Evolutionary conservation across 108 stramenopile genomes (phyloP), one percentile per base, ranked within the genome.

Genomic region (Hondaea fermentalgiana): DNA sequence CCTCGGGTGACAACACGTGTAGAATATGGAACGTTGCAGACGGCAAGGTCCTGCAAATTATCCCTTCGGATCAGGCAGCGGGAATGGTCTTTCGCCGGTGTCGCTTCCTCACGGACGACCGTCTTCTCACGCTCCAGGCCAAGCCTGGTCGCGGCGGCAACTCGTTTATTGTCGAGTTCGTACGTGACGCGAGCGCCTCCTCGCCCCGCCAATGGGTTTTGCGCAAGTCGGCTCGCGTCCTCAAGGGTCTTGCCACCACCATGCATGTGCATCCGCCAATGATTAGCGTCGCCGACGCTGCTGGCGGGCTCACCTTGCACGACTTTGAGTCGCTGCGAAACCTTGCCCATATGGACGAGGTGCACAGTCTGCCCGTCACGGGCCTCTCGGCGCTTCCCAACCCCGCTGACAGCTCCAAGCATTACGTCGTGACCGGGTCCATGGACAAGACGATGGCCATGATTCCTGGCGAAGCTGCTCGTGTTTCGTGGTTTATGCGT

Each of bases 401-500:
- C 51, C 64, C 64, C 17, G 64, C 25, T 17, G 3, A 28, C 25
- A 10, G 21, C 14, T 12, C 35, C 10, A 83, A 83, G 76, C 19
- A 47, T 23, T 83, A 83, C 51, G 51, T 83, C 1, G 23, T 83
- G 49, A 53, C 76, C 12, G 76, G 76, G 28, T 53, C 49, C 45
- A 83, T 83, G 76, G 76, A 83, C 51, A 83, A 83, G 76, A 83
- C 76, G 10, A 47, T 83, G 76, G 51, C 76, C 51, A 83, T 83
- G 76, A 83, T 53, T 12, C 76, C 76, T 23, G 76, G 43, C n/a
- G 28, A 83, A 45, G 45, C 25, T 17, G 23, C 45, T 23, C 76
- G 49, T 8, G 64, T 12, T 8, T 69, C 35, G 21, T 69, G 25
- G 64, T 8, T 23, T 0, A 23, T 69, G 64, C 35, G 64, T 17